A percentile compares a stretch with the other conserved stretches of the same genome.
Evolutionary conservation across 441 rosid genomes (phyloP).

Genomic region (Pelargonium citronellum): DNA sequence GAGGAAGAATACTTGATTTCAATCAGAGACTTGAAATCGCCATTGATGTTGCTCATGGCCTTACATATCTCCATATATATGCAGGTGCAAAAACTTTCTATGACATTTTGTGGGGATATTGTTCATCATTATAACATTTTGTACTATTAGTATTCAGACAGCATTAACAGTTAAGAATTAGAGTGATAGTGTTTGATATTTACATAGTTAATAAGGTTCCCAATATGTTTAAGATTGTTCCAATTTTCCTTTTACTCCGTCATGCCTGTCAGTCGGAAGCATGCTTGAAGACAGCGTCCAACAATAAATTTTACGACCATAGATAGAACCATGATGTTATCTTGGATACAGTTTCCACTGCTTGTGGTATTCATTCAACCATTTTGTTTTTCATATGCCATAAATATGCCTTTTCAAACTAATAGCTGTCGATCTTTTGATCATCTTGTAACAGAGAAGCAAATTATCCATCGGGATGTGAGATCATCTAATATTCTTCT

Average conservation of each 20-base stretch:
- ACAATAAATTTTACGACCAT: too few relatives aligned
- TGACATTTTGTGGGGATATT: not conserved
- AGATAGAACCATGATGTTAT: too few relatives aligned
- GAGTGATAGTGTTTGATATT: not conserved
- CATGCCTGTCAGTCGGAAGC: not conserved
- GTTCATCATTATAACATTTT: not conserved
- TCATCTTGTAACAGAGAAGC: slow-evolving; percentile 53
- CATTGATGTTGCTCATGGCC: slow-evolving; percentile 89
- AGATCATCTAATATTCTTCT: slow-evolving; percentile 89
- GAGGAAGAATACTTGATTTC: slow-evolving; percentile 66
- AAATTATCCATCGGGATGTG: slow-evolving; percentile 88
- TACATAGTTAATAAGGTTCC: not conserved
- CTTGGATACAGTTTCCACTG: too few relatives aligned
- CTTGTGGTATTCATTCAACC: too few relatives aligned
- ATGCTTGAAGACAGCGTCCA: too few relatives aligned
- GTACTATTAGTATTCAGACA: not conserved
- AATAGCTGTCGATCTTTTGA: slow-evolving; percentile 11
- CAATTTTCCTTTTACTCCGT: not conserved
- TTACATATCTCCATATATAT: slow-evolving; percentile 85
- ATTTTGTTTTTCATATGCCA: too few relatives aligned
- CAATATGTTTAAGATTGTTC: too few relatives aligned
- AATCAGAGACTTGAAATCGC: slow-evolving; percentile 85
- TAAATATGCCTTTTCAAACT: not conserved
- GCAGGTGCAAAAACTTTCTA: slow-evolving; percentile 49
- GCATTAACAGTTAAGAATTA: not conserved